phyloP scores from a whole-genome alignment of 1,284 basidiomycete genomes.

The Microbotryum lychnidis-dioicae region DNA sequence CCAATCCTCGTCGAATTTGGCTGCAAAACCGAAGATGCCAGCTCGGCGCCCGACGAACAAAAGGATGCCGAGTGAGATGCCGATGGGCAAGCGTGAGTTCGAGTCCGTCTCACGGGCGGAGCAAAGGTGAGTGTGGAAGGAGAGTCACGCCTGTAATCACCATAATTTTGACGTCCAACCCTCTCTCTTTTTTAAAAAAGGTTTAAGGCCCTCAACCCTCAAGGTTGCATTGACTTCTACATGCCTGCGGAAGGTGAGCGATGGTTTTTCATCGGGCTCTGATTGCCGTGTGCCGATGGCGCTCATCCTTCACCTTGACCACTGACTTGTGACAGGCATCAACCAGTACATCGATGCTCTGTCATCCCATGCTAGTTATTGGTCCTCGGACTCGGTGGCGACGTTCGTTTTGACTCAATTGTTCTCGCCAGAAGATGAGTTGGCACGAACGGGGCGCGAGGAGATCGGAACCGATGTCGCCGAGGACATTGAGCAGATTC shows the following conservation, averaged over 20 bases:
- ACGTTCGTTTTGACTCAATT: constrained; percentile 23
- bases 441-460: constrained; percentile 22
- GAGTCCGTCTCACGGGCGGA: constrained; percentile 24
- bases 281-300: background rate
- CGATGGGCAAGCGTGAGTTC: constrained; percentile 11
- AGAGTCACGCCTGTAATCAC: background rate
- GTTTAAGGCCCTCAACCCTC: constrained; percentile 21
- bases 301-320: background rate
- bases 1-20: background rate
- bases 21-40: background rate
- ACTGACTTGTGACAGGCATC: background rate
- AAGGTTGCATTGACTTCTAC: constrained; percentile 16
- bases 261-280: background rate
- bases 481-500: too few species aligned
- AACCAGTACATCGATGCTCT: constrained; percentile 23
- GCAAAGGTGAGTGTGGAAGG: constrained; percentile 11
- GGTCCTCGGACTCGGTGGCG: constrained; percentile 8
- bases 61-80: constrained; percentile 25
- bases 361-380: constrained; percentile 16
- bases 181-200: background rate
- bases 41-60: constrained; percentile 6
- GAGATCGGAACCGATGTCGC: constrained; percentile 12
- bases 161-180: background rate
- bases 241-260: constrained; percentile 20
- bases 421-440: constrained; percentile 15